Evolutionary conservation across 805 yeast species (phyloP).

Genomic region (Candida pseudoglaebosa): DNA sequence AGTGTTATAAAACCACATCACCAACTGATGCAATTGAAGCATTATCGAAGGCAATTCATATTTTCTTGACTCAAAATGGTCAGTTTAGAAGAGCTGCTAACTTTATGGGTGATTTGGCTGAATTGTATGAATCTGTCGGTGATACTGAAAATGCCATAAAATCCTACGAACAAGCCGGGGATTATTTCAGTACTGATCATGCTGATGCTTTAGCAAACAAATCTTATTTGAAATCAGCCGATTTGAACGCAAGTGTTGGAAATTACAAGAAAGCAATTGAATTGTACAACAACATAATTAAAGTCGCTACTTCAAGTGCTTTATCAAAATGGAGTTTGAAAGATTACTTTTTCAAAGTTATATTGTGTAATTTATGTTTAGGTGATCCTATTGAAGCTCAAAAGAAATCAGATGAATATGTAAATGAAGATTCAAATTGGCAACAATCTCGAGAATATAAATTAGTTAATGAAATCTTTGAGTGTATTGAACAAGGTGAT

Average conservation of each 20-base stretch:
- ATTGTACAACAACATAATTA: slow-evolving; percentile 73
- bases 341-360: slow-evolving; percentile 83
- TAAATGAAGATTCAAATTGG: slow-evolving; percentile 73
- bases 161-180: slow-evolving; percentile 90
- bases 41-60: slow-evolving; percentile 69
- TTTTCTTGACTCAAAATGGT: slow-evolving; percentile 79
- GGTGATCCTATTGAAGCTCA: slow-evolving; percentile 85
- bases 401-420: slow-evolving; percentile 60
- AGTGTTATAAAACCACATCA: slow-evolving; percentile 70
- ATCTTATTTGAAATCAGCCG: slow-evolving; percentile 86
- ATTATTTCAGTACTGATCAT: slow-evolving; percentile 90
- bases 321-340: slow-evolving; percentile 88
- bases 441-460: slow-evolving; percentile 71
- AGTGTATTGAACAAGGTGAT: slow-evolving; percentile 77
- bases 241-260: slow-evolving; percentile 67
- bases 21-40: slow-evolving; percentile 77
- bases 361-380: slow-evolving; percentile 77
- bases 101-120: slow-evolving; percentile 87
- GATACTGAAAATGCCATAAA: slow-evolving; percentile 67
- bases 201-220: slow-evolving; percentile 89
- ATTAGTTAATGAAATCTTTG: slow-evolving; percentile 61
- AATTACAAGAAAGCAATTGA: slow-evolving; percentile 72
- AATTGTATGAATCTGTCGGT: slow-evolving; percentile 69
- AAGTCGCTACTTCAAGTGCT: slow-evolving; percentile 67
- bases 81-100: slow-evolving; percentile 96